Conservation (phyloP, 1,284 basidiomycete species). For the Ceratobasidium sp. region DNA sequence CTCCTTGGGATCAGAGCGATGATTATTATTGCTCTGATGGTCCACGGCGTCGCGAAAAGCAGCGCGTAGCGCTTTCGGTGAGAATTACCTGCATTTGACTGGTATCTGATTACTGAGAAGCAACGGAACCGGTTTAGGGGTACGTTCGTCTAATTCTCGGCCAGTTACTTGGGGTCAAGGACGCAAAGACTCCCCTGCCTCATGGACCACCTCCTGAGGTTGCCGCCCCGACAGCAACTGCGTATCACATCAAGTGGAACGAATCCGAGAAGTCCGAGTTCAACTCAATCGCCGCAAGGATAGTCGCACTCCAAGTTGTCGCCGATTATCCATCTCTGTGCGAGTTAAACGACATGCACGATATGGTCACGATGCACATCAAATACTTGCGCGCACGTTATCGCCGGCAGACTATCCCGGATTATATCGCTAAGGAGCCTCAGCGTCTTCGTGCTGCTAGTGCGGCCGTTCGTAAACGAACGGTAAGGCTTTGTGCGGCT, state of each 20-base stretch:
- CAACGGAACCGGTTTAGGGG: neutral
- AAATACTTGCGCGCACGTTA: conserved; percentile 2
- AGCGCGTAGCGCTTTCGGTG: neutral
- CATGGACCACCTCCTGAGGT: neutral
- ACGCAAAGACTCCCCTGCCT: neutral
- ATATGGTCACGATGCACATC: neutral
- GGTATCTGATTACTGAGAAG: too few relatives aligned
- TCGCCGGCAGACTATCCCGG: neutral
- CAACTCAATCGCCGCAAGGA: neutral
- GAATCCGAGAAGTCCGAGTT: conserved; percentile 4
- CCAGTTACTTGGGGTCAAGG: neutral
- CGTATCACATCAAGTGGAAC: conserved; percentile 7
- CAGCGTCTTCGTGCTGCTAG: neutral
- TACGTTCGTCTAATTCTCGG: neutral
- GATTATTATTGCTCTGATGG: neutral
- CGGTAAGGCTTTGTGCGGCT: neutral
- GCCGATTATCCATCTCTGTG: neutral
- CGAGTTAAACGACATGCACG: neutral
- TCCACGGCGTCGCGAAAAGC: neutral
- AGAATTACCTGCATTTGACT: too few relatives aligned
- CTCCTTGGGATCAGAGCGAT: neutral
- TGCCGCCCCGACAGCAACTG: neutral
- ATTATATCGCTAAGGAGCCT: neutral
- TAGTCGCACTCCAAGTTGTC: neutral
- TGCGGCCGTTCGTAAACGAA: neutral